Base-by-base conservation (phyloP, 257 asterid genomes). In the Gentiana macrophylla region DNA sequence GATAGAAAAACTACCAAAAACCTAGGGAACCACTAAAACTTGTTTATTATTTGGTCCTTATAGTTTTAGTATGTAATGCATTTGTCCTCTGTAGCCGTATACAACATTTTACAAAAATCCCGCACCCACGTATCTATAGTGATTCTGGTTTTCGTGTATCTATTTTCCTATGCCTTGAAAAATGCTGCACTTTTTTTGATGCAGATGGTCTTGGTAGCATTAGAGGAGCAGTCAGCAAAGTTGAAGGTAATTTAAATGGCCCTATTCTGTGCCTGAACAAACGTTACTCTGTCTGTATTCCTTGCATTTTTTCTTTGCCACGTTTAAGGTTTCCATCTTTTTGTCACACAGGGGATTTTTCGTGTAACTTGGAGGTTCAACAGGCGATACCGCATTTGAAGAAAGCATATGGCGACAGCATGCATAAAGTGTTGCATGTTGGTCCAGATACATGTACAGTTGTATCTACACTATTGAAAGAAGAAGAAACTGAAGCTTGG, bases 371-470 rank as follows among this genome's bases (percentile, higher is more conserved):
- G 49, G 79, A 73, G 59, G 79, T 65, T 51, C 58, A 33, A 53
- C 66, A 47, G 48, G 56, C 72, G 3, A 73, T 68, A 43, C 72
- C 79, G 33, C 10, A 65, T 53, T 37, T 73, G 65, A 65, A 69
- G 64, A 68, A 61, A 65, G 72, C 79, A 61, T 73, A 73, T 45
- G 79, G 79, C 12, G 79, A 68, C 53, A 58, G 75, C 64, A 61
- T 73, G 75, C 69, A 41, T 60, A 73, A 45, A 66, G 75, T 73
- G 48, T 60, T 73, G 60, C 79, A 73, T 65, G 75, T 73, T 45
- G 79, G 79, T 55, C 79, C 79, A 6, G 79, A 73, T 59, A 65
- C 74, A 44, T 73, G 79, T 58, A 68, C 75, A 5, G 72, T 73
- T 4, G 79, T 73, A 11, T 58, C 75, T 57, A 52, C 57, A 7